Conservation (phyloP, 129 eudicot genomes). For the Chrysanthemum makinoi region DNA sequence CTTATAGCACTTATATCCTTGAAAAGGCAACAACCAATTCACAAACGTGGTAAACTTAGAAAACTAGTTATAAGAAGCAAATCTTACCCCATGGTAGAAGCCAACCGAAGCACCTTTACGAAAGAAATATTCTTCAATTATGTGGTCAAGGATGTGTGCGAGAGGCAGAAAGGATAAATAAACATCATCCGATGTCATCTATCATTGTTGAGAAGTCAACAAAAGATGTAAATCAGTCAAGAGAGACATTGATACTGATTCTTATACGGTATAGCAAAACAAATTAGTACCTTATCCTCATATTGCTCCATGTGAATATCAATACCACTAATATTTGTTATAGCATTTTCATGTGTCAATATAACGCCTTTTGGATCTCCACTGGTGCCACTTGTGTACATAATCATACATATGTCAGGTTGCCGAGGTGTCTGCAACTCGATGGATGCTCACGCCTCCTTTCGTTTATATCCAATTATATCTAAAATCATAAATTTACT, state of each 20-base stretch:
- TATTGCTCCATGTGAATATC: conserved; percentile 83
- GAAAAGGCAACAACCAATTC: conserved; percentile 19
- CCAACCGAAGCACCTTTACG: conserved; percentile 94
- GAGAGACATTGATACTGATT: neutral
- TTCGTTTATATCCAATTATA: too few relatives aligned
- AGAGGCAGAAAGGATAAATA: conserved; percentile 91
- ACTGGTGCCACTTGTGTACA: conserved; percentile 97
- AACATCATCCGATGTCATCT: conserved; percentile 92
- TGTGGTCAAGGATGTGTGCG: conserved; percentile 91
- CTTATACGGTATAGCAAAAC: neutral
- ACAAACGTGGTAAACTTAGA: neutral
- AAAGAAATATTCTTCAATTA: conserved; percentile 82
- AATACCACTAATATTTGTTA: conserved; percentile 54
- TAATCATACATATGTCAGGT: conserved; percentile 58
- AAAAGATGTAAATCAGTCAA: neutral
- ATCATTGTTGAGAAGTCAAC: neutral
- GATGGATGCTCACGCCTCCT: neutral
- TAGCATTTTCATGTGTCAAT: conserved; percentile 71
- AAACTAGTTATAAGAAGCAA: neutral
- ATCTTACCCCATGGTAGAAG: conserved; percentile 84
- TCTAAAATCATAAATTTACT: too few relatives aligned
- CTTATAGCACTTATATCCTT: conserved; percentile 73
- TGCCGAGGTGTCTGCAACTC: conserved; percentile 55
- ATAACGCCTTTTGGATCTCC: conserved; percentile 96
- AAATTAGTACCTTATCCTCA: conserved; percentile 63